Evolutionary conservation across 2,329 filamentous ascomycete genomes (phyloP), one percentile per base, ranked within the genome.

Genomic region (Claviceps paspali): DNA sequence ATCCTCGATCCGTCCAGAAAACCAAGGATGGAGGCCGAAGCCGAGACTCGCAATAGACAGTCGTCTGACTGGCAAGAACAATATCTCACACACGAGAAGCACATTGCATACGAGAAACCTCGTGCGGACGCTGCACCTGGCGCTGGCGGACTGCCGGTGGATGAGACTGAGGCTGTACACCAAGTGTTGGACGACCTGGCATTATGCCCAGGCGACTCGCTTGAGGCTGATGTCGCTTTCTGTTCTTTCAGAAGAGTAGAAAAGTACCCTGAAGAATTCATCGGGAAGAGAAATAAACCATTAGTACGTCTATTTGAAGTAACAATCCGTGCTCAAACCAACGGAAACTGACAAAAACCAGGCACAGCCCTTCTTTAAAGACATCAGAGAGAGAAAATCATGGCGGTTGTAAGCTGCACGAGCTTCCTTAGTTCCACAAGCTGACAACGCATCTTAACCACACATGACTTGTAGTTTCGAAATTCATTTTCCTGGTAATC

Each of bases 331-430:
- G 1, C 10, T 12, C 7, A 27, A 3, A 5, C 7, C 21, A 29
- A 18, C 10, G 12, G 5, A 11, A 15, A 5, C 28, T 33, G 15
- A 33, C 22, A 28, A 17, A 2, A 2, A n/a, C 6, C 17, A 68
- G 65, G 59, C 56, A 4, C 48, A 45, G 17, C 57, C 60, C 0
- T 68, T 71, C 53, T 84, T 83, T 47, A 62, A 70, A 24, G 49
- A 53, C 3, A 68, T 83, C 35, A 63, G 81, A 44, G 72, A 70
- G 47, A 57, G 62, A 2, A 67, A 73, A 41, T 50, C 62, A 9
- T 94, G 86, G 86, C 76, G 88, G 43, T 61, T 93, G 82, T 91
- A 64, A 67, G 78, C 38, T 24, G 5, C 8, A 21, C 12, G 33
- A 35, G 24, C 11, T 19, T 10, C 14, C 14, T 23, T 26, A 12